Base-by-base conservation (phyloP, 495 filamentous ascomycete species). In the Apiosordaria backusii region DNA sequence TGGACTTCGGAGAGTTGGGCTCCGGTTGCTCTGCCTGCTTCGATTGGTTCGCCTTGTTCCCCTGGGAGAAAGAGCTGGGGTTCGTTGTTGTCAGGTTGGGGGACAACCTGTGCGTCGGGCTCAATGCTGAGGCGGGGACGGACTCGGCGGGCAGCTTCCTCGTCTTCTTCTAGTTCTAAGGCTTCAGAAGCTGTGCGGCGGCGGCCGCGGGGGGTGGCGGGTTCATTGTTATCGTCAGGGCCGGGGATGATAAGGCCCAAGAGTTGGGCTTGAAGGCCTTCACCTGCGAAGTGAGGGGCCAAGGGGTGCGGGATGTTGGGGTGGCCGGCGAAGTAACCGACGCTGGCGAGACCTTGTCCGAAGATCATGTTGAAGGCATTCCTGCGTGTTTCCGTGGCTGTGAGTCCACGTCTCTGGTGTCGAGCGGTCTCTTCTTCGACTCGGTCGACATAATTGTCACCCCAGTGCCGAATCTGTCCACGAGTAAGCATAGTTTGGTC, bases 401-500 rank as follows among this genome's bases (percentile, higher is more conserved):
- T 70, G 15, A 64, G 58, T 24, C 50, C 57, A 45, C 62, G 62
- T 45, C 68, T 65, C 80, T 85, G 88, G 57, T 85, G 85, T 45
- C 35, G 35, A 45, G 35, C 35, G 35, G 35, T 45, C 35, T 45
- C 35, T 45, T 45, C 35, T 13, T 45, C 35, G 10, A 15, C 35
- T 45, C 35, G 10, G 1, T 70, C 61, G 40, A 85, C 58, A 62
- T 92, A 93, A 27, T 87, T 75, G 0, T 80, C 70, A 62, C 84
- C 83, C 86, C 87, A 89, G n/a, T 77, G 67, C 10, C 79, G 83
- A 18, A 92, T 72, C 15, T 85, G 82, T 10, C 72, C 71, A 64
- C 85, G 86, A 58, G 82, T 81, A 23, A 92, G 69, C 25, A 84
- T 75, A 1, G 77, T 82, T 21, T 72, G 72, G 10, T 72, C 67